phyloP scores from a whole-genome alignment of 208 protist species.

The Crithidia expoeki region DNA sequence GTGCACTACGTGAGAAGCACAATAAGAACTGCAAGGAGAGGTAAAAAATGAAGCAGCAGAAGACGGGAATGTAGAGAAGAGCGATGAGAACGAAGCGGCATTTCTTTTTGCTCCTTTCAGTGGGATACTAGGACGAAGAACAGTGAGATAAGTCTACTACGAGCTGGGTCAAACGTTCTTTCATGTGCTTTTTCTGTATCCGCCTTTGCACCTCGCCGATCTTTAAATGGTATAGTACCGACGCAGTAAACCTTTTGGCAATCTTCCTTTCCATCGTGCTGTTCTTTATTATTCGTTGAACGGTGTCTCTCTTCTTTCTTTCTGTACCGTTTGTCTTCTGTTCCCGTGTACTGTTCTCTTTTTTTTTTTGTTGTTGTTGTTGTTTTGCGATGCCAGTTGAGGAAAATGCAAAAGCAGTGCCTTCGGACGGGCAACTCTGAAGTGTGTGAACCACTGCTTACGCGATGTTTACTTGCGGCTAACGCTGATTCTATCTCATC shows the following conservation, averaged over 20 bases:
- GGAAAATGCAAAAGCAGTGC: too few species aligned
- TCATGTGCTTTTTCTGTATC: conserved; percentile 7
- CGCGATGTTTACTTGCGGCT: too few species aligned
- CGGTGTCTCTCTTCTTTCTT: neutral
- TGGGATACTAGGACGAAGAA: too few species aligned
- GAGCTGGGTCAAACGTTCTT: too few species aligned
- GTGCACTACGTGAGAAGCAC: conserved; percentile 35
- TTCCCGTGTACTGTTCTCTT: conserved; percentile 5
- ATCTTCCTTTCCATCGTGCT: conserved; percentile 9
- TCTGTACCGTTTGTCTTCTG: conserved; percentile 9
- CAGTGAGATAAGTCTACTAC: too few species aligned
- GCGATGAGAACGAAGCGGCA: neutral
- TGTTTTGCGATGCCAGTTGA: neutral
- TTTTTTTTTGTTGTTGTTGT: neutral
- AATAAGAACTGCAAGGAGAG: conserved; percentile 52
- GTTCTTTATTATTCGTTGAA: conserved; percentile 2
- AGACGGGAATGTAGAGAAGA: neutral
- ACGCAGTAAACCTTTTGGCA: too few species aligned
- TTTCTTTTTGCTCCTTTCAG: too few species aligned
- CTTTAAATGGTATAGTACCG: too few species aligned
- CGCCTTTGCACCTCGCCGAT: neutral
- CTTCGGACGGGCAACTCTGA: too few species aligned
- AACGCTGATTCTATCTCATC: too few species aligned
- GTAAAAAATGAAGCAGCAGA: conserved; percentile 19
- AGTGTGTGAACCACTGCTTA: too few species aligned